These are phyloP conservation scores for Cyamopsis tetragonoloba DNA, from an alignment of 306 rosid genomes.

Conservation along the genomic window DNA sequence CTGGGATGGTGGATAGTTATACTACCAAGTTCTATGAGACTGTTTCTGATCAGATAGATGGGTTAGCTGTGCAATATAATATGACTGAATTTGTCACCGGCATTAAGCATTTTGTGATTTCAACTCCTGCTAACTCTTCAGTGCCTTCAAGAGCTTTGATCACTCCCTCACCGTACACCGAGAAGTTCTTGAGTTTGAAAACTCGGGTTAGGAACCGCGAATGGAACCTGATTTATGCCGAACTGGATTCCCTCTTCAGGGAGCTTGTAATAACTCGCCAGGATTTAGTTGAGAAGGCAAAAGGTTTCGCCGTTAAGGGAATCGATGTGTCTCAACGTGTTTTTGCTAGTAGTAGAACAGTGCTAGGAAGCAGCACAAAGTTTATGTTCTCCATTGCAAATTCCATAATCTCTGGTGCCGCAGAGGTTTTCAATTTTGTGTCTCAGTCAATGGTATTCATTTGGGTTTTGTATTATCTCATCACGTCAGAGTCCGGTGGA, in stretches of 20 bases:
- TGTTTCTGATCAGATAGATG: conserved; percentile 76
- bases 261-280: conserved; percentile 72
- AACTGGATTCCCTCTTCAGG: conserved; percentile 55
- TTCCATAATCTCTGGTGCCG: conserved; percentile 86
- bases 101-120: conserved; percentile 72
- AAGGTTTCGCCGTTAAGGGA: conserved; percentile 71
- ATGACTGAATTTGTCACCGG: conserved; percentile 81
- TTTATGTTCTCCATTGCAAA: conserved; percentile 59
- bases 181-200: conserved; percentile 71
- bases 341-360: conserved; percentile 59
- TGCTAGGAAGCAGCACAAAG: conserved; percentile 71
- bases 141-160: conserved; percentile 35
- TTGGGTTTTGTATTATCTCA: conserved; percentile 89
- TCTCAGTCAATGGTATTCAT: conserved; percentile 86
- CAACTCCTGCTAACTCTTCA: conserved; percentile 45
- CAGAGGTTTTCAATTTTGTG: conserved; percentile 81
- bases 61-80: conserved; percentile 84
- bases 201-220: conserved; percentile 54
- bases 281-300: conserved; percentile 83
- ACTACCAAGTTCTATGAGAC: conserved; percentile 73
- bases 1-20: conserved; percentile 81
- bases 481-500: conserved; percentile 93
- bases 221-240: conserved; percentile 71
- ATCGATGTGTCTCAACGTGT: conserved; percentile 68
- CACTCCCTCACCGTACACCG: conserved; percentile 56